These are phyloP conservation scores for Lichtheimia ornata DNA, from an alignment of 371 early-diverging fungal species.

Conservation along the genomic window DNA sequence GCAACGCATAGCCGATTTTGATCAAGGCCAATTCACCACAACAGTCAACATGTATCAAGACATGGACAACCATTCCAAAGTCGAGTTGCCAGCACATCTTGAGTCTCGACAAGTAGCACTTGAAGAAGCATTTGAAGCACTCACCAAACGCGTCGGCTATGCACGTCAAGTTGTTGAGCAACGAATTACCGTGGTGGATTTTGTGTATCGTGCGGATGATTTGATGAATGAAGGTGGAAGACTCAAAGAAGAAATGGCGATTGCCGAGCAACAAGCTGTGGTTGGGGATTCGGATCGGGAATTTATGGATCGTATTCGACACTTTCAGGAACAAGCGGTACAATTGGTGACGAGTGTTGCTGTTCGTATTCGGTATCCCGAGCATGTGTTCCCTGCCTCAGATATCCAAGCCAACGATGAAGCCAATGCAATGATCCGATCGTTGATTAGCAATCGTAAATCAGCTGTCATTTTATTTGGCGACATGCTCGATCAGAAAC, in stretches of 20 bases:
- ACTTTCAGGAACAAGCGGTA: constrained; percentile 34
- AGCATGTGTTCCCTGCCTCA: constrained; percentile 15
- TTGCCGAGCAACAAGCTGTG: constrained; percentile 17
- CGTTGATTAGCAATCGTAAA: constrained; percentile 31
- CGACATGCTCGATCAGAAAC: constrained; percentile 38
- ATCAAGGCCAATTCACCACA: constrained; percentile 39
- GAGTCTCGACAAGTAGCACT: constrained; percentile 44
- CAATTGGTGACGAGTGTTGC: constrained; percentile 34
- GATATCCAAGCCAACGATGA: constrained; percentile 35
- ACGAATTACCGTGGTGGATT: constrained; percentile 38
- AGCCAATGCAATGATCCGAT: constrained; percentile 35
- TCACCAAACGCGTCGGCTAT: constrained; percentile 41
- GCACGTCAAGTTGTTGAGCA: constrained; percentile 50
- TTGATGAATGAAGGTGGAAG: constrained; percentile 26
- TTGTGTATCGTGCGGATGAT: constrained; percentile 28
- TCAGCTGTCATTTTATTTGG: constrained; percentile 35
- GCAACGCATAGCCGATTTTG: constrained; percentile 32
- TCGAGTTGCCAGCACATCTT: constrained; percentile 42
- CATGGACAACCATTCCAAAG: constrained; percentile 41
- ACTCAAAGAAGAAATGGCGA: constrained; percentile 22
- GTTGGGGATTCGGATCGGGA: constrained; percentile 25
- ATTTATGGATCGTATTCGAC: constrained; percentile 25
- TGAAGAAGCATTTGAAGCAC: constrained; percentile 43
- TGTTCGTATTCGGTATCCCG: constrained; percentile 35
- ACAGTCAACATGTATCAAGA: constrained; percentile 48